Evolutionary conservation across 1,139 yeast genomes (phyloP).

Genomic region (Yamadazyma siamensis): DNA sequence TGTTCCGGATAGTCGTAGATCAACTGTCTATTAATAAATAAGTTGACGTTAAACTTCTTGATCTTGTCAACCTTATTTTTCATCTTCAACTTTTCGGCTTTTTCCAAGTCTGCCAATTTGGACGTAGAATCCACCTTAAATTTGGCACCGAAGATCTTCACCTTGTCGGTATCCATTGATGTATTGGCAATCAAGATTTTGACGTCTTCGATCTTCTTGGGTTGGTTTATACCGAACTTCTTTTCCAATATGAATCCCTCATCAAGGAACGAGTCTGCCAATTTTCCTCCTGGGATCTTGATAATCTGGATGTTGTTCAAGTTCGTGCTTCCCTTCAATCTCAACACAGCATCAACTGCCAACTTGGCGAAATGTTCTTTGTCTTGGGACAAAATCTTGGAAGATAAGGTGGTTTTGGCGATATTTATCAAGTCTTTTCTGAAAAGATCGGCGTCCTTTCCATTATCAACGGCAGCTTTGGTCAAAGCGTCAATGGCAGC

Average conservation of each 20-base stretch:
- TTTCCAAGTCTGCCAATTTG: slow-evolving; percentile 91
- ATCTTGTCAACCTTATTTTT: slow-evolving; percentile 84
- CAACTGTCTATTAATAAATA: slow-evolving; percentile 92
- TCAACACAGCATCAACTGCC: slow-evolving; percentile 91
- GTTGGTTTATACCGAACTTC: slow-evolving; percentile 91
- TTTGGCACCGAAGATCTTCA: slow-evolving; percentile 95
- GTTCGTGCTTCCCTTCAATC: slow-evolving; percentile 92
- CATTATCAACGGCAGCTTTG: slow-evolving; percentile 73
- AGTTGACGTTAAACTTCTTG: slow-evolving; percentile 75
- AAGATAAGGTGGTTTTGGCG: slow-evolving; percentile 90
- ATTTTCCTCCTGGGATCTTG: slow-evolving; percentile 89
- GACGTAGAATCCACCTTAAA: slow-evolving; percentile 95
- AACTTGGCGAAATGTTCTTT: slow-evolving; percentile 82
- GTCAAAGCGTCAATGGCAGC: slow-evolving; percentile 83
- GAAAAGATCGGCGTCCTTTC: slow-evolving; percentile 58
- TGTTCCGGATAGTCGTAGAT: slow-evolving; percentile 98
- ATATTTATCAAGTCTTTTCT: slow-evolving; percentile 77
- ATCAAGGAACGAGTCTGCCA: slow-evolving; percentile 89
- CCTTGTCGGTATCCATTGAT: slow-evolving; percentile 96
- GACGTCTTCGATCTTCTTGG: slow-evolving; percentile 79
- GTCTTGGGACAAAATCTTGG: slow-evolving; percentile 93
- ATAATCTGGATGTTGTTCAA: slow-evolving; percentile 92
- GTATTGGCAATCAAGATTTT: slow-evolving; percentile 91
- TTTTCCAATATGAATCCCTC: slow-evolving; percentile 93
- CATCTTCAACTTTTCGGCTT: slow-evolving; percentile 95